Percentiles rank a stretch among this genome's conserved stretches.
Evolutionary conservation across 2,329 filamentous ascomycete genomes (phyloP).

Genomic region (Neofusicoccum laricinum): DNA sequence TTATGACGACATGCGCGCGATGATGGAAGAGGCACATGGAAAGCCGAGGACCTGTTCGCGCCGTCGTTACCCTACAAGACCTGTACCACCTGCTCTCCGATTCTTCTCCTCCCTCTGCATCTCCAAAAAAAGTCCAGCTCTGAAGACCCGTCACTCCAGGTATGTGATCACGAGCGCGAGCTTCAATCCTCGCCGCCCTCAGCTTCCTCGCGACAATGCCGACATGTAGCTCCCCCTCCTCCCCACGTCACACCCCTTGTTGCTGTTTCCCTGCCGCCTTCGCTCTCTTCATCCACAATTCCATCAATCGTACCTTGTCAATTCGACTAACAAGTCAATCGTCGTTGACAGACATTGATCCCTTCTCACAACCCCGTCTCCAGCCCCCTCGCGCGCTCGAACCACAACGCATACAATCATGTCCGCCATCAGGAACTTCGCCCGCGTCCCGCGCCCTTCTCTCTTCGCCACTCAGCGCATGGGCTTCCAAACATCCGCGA

Average conservation of each 20-base stretch:
- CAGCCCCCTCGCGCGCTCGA: background rate
- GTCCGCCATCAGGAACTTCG: constrained; percentile 31
- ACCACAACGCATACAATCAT: constrained; percentile 21
- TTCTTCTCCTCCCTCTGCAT: background rate
- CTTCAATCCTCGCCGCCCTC: background rate
- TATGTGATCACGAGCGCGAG: background rate
- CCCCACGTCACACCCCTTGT: background rate
- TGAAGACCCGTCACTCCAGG: background rate
- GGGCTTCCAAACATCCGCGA: constrained; percentile 38
- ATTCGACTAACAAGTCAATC: background rate
- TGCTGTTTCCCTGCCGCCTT: background rate
- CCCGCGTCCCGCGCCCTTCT: constrained; percentile 26
- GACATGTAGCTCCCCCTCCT: background rate
- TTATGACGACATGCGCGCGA: constrained; percentile 11
- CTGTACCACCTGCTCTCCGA: background rate
- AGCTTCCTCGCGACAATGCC: background rate
- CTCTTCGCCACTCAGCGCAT: constrained; percentile 31
- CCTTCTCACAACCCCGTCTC: background rate
- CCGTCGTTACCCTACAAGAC: background rate
- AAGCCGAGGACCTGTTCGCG: background rate
- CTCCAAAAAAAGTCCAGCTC: background rate
- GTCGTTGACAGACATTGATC: constrained; percentile 24
- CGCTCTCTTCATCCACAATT: background rate
- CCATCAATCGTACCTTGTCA: background rate
- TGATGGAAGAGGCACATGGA: constrained; percentile 5